A percentile compares a stretch with the other conserved stretches of the same genome.
Conservation (phyloP, 1,284 basidiomycete genomes). For the Kwoniella shivajii region DNA sequence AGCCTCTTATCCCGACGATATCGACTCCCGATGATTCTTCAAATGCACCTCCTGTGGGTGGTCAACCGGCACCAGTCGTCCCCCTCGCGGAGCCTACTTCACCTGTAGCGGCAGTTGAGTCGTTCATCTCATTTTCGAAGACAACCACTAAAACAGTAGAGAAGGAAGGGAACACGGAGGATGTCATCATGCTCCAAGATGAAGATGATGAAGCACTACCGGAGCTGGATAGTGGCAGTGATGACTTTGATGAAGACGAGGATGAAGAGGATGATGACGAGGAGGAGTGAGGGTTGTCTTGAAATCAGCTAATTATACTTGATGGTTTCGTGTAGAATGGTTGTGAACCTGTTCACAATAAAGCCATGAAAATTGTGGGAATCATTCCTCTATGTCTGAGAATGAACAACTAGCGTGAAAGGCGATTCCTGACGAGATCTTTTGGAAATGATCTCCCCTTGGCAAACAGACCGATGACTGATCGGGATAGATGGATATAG, state of each 20-base stretch:
- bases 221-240: constrained; percentile 47
- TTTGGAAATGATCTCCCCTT: too few species aligned
- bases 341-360: background rate
- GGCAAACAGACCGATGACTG: too few species aligned
- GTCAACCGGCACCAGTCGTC: background rate
- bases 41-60: too few species aligned
- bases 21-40: too few species aligned
- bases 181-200: constrained; percentile 40
- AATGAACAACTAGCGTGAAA: too few species aligned
- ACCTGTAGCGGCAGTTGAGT: too few species aligned
- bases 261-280: constrained; percentile 46
- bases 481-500: too few species aligned
- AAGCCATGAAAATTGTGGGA: background rate
- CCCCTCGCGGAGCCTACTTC: constrained; percentile 12
- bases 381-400: too few species aligned
- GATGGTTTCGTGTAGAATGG: too few species aligned
- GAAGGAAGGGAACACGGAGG: constrained; percentile 7
- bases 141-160: constrained; percentile 8
- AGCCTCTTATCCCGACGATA: too few species aligned
- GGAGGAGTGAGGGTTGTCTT: constrained; percentile 6
- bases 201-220: constrained; percentile 62
- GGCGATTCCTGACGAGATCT: too few species aligned
- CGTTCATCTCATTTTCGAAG: background rate
- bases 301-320: too few species aligned
- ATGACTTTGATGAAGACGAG: constrained; percentile 49